phyloP scores from a whole-genome alignment of 108 stramenopile species.

The Nitzschia sp. region DNA sequence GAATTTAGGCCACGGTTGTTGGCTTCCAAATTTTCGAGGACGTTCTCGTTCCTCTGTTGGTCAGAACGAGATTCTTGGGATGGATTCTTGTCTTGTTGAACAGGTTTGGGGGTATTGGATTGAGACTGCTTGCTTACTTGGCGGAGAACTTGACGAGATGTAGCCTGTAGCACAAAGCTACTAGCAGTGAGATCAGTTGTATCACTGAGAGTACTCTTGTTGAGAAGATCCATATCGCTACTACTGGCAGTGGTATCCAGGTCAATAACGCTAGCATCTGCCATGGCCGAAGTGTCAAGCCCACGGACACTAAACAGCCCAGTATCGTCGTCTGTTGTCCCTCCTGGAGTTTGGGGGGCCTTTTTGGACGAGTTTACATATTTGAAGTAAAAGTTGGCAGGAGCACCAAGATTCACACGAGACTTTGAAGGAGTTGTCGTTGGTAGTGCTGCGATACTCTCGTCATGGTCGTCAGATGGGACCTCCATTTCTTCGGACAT shows the following conservation, averaged over 20 bases:
- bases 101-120: not conserved
- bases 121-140: conserved; percentile 4
- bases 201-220: conserved; percentile 65
- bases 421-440: conserved; percentile 29
- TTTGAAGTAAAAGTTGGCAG: conserved; percentile 54
- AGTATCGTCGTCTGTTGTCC: not conserved
- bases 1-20: conserved; percentile 13
- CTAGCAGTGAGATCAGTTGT: conserved; percentile 77
- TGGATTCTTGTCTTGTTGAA: not conserved
- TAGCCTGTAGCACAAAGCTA: conserved; percentile 61
- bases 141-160: conserved; percentile 27
- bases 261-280: conserved; percentile 41
- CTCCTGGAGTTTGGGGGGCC: not conserved
- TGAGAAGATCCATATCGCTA: conserved; percentile 39
- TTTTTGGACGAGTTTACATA: conserved; percentile 38
- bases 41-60: not conserved
- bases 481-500: no score
- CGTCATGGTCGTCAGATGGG: not conserved
- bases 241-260: conserved; percentile 24
- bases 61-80: not conserved
- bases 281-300: not conserved
- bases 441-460: not conserved
- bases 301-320: conserved; percentile 33
- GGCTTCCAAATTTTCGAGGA: conserved; percentile 8
- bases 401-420: conserved; percentile 41